phyloP scores from a whole-genome alignment of 2,329 filamentous ascomycete genomes.

The Trichophyton benhamiae region DNA sequence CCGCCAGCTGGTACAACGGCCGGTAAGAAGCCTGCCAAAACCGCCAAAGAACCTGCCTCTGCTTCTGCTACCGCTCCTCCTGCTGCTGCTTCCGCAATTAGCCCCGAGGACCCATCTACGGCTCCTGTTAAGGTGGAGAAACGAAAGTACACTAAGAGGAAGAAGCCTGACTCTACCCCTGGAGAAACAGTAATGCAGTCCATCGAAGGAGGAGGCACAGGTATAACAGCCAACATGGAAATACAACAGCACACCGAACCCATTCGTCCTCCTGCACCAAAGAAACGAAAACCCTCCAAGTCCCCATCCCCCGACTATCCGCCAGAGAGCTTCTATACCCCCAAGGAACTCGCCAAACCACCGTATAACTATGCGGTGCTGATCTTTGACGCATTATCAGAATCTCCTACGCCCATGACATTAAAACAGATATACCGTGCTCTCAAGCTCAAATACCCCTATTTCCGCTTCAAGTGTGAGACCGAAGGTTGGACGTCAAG shows the following conservation, averaged over 20 bases:
- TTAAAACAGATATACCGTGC: constrained; percentile 55
- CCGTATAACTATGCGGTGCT: constrained; percentile 51
- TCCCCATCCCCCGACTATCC: constrained; percentile 52
- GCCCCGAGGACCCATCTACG: constrained; percentile 21
- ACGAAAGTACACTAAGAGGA: constrained; percentile 38
- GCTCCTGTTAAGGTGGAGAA: constrained; percentile 33
- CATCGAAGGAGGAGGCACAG: constrained; percentile 27
- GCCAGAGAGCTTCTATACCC: constrained; percentile 46
- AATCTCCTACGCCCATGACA: constrained; percentile 46
- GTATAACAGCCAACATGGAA: constrained; percentile 14
- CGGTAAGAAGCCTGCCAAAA: constrained; percentile 14
- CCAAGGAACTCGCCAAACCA: constrained; percentile 51
- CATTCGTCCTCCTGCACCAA: constrained; percentile 34
- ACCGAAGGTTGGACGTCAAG: constrained; percentile 56
- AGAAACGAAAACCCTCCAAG: constrained; percentile 42
- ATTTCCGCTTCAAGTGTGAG: constrained; percentile 49
- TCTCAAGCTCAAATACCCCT: constrained; percentile 51
- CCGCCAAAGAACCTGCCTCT: constrained; percentile 19
- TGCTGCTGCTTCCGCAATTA: constrained; percentile 7
- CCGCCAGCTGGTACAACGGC: constrained; percentile 1
- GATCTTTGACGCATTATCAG: constrained; percentile 50
- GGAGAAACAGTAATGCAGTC: constrained; percentile 34
- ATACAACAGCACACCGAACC: constrained; percentile 32
- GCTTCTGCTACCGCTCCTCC: background rate
- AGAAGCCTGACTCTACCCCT: constrained; percentile 30